A percentile compares a stretch with the other conserved stretches of the same genome.
Evolutionary conservation across 192 early-diverging fungal species (phyloP).

Genomic region (Endogone sp.): DNA sequence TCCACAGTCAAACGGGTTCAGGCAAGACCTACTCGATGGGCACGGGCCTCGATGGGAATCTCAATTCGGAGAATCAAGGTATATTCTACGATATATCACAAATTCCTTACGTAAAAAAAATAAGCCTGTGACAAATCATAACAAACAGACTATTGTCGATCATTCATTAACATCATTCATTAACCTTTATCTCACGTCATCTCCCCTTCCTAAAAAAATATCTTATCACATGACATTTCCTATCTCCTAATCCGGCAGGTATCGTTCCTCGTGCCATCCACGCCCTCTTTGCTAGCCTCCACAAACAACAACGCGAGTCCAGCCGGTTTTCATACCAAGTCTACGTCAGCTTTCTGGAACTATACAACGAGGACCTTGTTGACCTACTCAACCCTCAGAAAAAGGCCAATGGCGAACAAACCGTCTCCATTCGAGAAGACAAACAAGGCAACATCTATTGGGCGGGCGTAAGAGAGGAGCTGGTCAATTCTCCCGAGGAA

Average conservation of each 20-base stretch:
- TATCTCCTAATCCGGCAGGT: conserved; percentile 28
- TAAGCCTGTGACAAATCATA: too few relatives aligned
- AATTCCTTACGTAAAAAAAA: not conserved
- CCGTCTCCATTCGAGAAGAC: conserved; percentile 69
- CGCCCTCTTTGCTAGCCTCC: conserved; percentile 46
- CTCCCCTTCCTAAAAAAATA: not conserved
- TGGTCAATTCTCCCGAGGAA: conserved; percentile 66
- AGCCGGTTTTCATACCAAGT: conserved; percentile 39
- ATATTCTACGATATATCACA: not conserved
- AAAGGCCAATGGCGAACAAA: conserved; percentile 24
- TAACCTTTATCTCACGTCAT: not conserved
- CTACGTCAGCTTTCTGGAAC: conserved; percentile 87
- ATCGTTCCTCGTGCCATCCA: conserved; percentile 71
- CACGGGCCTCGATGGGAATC: conserved; percentile 50
- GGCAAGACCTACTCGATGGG: conserved; percentile 98
- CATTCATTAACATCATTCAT: not conserved
- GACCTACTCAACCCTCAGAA: conserved; percentile 67
- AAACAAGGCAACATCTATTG: conserved; percentile 81
- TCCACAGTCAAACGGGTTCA: conserved; percentile 73
- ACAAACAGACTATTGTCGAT: too few relatives aligned
- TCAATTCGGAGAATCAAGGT: conserved; percentile 21
- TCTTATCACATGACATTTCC: not conserved
- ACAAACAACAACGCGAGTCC: conserved; percentile 33
- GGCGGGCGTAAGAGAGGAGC: conserved; percentile 78
- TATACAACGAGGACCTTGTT: conserved; percentile 97